These are phyloP conservation scores for Ceratocystis smalleyi DNA, from an alignment of 2,329 filamentous ascomycete species.

Conservation along the genomic window DNA sequence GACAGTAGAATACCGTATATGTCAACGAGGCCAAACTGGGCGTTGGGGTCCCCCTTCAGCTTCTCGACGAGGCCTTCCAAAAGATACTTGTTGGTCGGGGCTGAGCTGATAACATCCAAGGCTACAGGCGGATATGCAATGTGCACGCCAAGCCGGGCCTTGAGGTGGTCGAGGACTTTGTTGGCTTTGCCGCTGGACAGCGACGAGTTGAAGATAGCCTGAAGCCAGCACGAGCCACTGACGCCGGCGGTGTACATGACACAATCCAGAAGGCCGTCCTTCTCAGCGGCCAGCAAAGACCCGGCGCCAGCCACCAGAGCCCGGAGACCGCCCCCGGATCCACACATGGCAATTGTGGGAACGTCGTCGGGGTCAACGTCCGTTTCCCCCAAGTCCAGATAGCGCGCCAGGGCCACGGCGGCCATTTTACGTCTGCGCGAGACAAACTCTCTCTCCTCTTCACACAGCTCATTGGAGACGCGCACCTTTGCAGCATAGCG, in stretches of 20 bases:
- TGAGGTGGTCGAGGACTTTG: slow-evolving; percentile 67
- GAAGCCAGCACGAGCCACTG: slow-evolving; percentile 91
- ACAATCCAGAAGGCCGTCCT: slow-evolving; percentile 85
- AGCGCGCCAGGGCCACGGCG: slow-evolving; percentile 60
- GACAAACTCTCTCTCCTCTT: slow-evolving; percentile 66
- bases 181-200: slow-evolving; percentile 53
- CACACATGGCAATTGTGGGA: slow-evolving; percentile 83
- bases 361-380: slow-evolving; percentile 89
- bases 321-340: slow-evolving; percentile 78
- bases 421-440: slow-evolving; percentile 52
- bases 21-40: slow-evolving; percentile 82
- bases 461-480: slow-evolving; percentile 64
- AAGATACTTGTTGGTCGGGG: slow-evolving; percentile 85
- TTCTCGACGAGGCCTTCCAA: slow-evolving; percentile 84
- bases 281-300: slow-evolving; percentile 67
- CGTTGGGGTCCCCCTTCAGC: slow-evolving; percentile 59
- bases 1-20: slow-evolving; percentile 78
- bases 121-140: slow-evolving; percentile 85
- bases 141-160: slow-evolving; percentile 68
- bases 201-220: slow-evolving; percentile 72
- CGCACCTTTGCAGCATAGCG: slow-evolving; percentile 65
- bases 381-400: slow-evolving; percentile 60
- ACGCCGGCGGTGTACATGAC: slow-evolving; percentile 90
- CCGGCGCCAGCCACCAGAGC: slow-evolving; percentile 80
- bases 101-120: slow-evolving; percentile 63